Conservation (phyloP, 192 early-diverging fungal genomes). For the Podila horticola region DNA sequence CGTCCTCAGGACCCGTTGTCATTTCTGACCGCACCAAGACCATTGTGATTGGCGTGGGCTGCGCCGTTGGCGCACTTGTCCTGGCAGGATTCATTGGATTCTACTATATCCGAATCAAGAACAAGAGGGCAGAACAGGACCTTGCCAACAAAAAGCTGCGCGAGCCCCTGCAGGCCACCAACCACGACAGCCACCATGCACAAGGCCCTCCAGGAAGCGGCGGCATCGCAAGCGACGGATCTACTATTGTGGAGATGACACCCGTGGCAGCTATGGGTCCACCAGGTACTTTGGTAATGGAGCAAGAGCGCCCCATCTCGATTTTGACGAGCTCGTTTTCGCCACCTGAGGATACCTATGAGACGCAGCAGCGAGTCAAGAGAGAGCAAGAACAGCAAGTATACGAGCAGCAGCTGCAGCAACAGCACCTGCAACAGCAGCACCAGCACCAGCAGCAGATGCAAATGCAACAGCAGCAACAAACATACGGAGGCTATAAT, state of each 20-base stretch:
- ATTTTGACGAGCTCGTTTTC: constrained; percentile 33
- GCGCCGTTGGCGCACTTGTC: constrained; percentile 29
- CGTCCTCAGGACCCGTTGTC: constrained; percentile 9
- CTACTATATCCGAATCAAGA: constrained; percentile 37
- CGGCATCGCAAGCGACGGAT: neutral
- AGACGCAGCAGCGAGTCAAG: neutral
- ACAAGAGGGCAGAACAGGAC: constrained; percentile 29
- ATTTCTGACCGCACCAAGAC: constrained; percentile 33
- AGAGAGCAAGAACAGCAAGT: constrained; percentile 1
- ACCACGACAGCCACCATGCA: neutral
- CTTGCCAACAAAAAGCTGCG: constrained; percentile 11
- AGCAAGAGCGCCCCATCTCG: constrained; percentile 18
- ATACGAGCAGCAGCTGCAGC: constrained; percentile 14
- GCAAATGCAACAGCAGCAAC: constrained; percentile 29
- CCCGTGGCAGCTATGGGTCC: neutral
- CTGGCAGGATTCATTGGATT: constrained; percentile 39
- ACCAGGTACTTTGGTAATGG: neutral
- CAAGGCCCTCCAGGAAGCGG: too few relatives aligned
- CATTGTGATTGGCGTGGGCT: constrained; percentile 43
- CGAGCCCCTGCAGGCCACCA: constrained; percentile 10
- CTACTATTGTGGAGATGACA: neutral
- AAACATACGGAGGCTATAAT: constrained; percentile 36
- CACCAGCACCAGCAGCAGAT: constrained; percentile 25
- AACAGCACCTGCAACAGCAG: constrained; percentile 20
- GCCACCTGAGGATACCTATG: constrained; percentile 11